Evolutionary conservation across 1,284 basidiomycete species (phyloP).

Genomic region (Boletus calvinii): DNA sequence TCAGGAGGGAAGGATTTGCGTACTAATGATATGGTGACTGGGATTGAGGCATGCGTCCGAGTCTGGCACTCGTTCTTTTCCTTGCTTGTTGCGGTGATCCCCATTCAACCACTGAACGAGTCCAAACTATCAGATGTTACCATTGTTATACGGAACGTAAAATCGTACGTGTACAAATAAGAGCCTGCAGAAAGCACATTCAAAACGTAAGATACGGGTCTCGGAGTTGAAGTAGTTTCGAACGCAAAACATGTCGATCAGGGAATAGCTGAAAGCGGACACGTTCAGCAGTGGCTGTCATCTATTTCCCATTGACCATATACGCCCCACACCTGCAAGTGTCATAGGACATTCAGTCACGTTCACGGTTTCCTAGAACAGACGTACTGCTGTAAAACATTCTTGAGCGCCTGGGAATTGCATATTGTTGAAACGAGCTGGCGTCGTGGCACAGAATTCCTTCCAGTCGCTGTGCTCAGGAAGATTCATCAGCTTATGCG

Average conservation of each 20-base stretch:
- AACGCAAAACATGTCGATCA: too few relatives aligned
- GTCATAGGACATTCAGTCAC: background rate
- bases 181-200: background rate
- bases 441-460: conserved; percentile 31
- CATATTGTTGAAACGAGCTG: conserved; percentile 14
- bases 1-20: conserved; percentile 23
- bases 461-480: conserved; percentile 23
- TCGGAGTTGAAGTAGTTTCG: too few relatives aligned
- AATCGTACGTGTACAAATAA: background rate
- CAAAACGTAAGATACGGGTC: background rate
- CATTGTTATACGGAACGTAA: background rate
- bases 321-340: conserved; percentile 15
- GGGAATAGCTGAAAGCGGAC: too few relatives aligned
- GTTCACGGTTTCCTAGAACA: background rate
- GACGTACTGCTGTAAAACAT: conserved; percentile 23
- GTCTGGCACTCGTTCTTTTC: too few relatives aligned
- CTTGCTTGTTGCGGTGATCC: too few relatives aligned
- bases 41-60: too few relatives aligned
- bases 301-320: conserved; percentile 32
- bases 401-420: conserved; percentile 22
- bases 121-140: too few relatives aligned
- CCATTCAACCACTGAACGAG: too few relatives aligned
- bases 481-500: conserved; percentile 25
- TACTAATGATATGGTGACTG: conserved; percentile 14
- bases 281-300: conserved; percentile 20